Evolutionary conservation across 139 green algal genomes (phyloP).

Genomic region (Closterium sp.): DNA sequence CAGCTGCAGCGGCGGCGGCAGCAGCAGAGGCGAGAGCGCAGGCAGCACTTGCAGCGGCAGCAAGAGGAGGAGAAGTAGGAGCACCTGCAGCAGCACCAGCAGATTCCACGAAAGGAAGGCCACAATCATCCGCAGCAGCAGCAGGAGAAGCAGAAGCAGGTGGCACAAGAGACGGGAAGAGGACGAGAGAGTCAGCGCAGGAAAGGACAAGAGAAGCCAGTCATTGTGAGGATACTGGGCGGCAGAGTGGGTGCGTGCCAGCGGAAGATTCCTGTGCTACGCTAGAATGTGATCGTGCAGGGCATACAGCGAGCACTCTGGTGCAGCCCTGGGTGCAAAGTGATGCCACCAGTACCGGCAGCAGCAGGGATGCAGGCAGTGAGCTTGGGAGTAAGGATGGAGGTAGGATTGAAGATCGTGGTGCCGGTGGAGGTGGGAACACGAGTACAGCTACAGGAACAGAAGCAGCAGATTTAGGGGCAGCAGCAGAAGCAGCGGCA

Average conservation of each 20-base stretch:
- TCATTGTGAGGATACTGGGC: neutral
- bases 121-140: neutral
- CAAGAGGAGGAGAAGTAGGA: neutral
- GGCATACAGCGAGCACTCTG: neutral
- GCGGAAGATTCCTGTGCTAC: neutral
- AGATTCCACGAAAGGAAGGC: neutral
- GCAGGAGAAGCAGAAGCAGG: neutral
- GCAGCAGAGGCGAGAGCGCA: neutral
- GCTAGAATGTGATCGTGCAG: neutral
- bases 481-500: neutral
- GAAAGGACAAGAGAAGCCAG: neutral
- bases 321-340: neutral
- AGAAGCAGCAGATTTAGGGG: neutral
- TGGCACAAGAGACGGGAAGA: neutral
- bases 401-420: neutral
- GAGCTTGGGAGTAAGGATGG: neutral
- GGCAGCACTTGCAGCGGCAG: neutral
- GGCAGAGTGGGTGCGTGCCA: neutral
- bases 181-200: neutral
- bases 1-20: neutral
- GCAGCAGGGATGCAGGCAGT: neutral
- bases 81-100: neutral
- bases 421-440: neutral
- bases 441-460: neutral
- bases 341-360: neutral